phyloP scores from a whole-genome alignment of 2,329 filamentous ascomycete species.

The Botrytis pseudocinerea region DNA sequence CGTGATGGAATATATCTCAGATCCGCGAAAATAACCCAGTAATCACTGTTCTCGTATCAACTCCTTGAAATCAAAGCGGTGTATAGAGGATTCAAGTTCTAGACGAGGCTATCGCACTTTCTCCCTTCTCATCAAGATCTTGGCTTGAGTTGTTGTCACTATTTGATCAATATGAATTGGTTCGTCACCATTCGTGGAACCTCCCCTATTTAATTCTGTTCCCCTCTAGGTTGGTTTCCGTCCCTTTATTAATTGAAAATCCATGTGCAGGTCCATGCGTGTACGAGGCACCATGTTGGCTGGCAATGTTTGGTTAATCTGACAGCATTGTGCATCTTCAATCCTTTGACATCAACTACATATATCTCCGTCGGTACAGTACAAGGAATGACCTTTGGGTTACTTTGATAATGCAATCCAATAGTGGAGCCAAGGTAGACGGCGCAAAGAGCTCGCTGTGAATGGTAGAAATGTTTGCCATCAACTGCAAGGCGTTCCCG shows the following conservation, averaged over 20 bases:
- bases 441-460: constrained; percentile 15
- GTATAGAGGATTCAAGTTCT: constrained; percentile 18
- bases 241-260: constrained; percentile 20
- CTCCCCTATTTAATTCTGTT: constrained; percentile 22
- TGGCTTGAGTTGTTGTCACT: constrained; percentile 20
- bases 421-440: constrained; percentile 16
- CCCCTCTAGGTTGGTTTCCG: constrained; percentile 23
- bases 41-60: constrained; percentile 11
- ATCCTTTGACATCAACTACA: constrained; percentile 19
- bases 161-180: constrained; percentile 2
- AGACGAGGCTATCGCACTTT: constrained; percentile 19
- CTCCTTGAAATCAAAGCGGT: constrained; percentile 17
- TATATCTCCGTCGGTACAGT: constrained; percentile 15
- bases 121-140: constrained; percentile 19
- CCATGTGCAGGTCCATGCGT: constrained; percentile 22
- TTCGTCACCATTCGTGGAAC: constrained; percentile 16
- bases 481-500: constrained; percentile 24
- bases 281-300: constrained; percentile 21
- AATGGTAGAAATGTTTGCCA: constrained; percentile 22
- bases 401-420: constrained; percentile 20
- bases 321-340: constrained; percentile 25
- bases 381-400: constrained; percentile 18
- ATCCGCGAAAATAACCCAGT: neutral
- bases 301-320: constrained; percentile 22
- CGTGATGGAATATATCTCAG: constrained; percentile 2